phyloP scores from a whole-genome alignment of 148 eudicot genomes.

The Oxyria digyna region DNA sequence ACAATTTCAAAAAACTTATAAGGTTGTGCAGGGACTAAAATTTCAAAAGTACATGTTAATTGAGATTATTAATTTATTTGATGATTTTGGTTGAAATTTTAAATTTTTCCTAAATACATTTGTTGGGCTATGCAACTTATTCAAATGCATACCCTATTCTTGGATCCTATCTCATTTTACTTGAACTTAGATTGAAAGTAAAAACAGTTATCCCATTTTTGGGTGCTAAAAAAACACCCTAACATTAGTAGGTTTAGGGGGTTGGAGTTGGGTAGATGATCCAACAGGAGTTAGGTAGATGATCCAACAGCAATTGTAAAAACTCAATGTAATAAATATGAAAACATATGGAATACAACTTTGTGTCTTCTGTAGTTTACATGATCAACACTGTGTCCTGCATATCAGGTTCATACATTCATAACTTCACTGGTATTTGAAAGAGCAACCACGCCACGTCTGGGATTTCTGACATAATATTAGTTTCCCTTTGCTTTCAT shows the following conservation, averaged over 20 bases:
- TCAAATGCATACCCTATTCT: too few species aligned
- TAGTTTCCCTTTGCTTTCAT: constrained; percentile 45
- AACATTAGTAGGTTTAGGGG: neutral
- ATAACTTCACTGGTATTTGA: neutral
- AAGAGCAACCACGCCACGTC: neutral
- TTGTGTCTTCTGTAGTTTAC: neutral
- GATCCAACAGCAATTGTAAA: neutral
- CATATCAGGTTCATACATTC: neutral
- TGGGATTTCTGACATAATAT: neutral
- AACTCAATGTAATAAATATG: neutral
- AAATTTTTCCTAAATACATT: too few species aligned
- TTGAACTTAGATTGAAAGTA: too few species aligned
- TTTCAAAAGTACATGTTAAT: too few species aligned
- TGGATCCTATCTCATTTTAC: too few species aligned
- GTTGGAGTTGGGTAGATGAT: neutral
- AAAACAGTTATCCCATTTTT: too few species aligned
- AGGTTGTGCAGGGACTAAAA: too few species aligned
- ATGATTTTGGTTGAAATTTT: too few species aligned
- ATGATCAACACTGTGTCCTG: neutral
- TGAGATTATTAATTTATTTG: too few species aligned
- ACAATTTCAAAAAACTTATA: too few species aligned
- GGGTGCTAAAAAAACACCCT: neutral
- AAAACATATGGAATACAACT: neutral
- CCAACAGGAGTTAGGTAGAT: neutral
- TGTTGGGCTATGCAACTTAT: too few species aligned